Conservation (phyloP, 768 basidiomycete genomes). For the Podaxis rugospora region DNA sequence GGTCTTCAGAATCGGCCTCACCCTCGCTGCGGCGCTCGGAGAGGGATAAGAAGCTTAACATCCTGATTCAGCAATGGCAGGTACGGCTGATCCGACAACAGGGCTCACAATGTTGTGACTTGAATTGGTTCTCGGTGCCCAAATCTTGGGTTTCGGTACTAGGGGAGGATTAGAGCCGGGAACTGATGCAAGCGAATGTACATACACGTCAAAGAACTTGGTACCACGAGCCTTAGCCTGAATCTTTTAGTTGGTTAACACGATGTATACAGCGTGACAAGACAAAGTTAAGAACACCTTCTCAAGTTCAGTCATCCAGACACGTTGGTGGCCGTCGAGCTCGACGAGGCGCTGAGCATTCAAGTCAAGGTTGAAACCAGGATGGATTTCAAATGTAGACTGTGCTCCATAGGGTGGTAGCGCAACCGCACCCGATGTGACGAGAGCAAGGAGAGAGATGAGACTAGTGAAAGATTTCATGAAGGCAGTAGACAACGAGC, state of each 20-base stretch:
- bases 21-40: constrained; percentile 56
- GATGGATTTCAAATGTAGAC: constrained; percentile 26
- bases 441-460: constrained; percentile 40
- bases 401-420: constrained; percentile 28
- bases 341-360: constrained; percentile 71
- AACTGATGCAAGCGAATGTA: constrained; percentile 3
- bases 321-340: constrained; percentile 62
- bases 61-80: constrained; percentile 10
- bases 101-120: constrained; percentile 31
- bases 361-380: constrained; percentile 72
- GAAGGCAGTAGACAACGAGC: constrained; percentile 13
- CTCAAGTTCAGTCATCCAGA: constrained; percentile 86
- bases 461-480: constrained; percentile 49
- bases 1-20: constrained; percentile 56
- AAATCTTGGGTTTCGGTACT: constrained; percentile 77
- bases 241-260: constrained; percentile 42
- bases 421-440: constrained; percentile 34
- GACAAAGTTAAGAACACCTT: constrained; percentile 49
- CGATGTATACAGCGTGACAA: neutral
- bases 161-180: constrained; percentile 14
- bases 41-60: constrained; percentile 47
- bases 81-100: constrained; percentile 12
- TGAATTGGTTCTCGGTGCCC: constrained; percentile 35
- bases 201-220: constrained; percentile 87
- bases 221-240: constrained; percentile 70